phyloP scores from a whole-genome alignment of 2,329 filamentous ascomycete genomes.

The Trichoderma afroharzianum region DNA sequence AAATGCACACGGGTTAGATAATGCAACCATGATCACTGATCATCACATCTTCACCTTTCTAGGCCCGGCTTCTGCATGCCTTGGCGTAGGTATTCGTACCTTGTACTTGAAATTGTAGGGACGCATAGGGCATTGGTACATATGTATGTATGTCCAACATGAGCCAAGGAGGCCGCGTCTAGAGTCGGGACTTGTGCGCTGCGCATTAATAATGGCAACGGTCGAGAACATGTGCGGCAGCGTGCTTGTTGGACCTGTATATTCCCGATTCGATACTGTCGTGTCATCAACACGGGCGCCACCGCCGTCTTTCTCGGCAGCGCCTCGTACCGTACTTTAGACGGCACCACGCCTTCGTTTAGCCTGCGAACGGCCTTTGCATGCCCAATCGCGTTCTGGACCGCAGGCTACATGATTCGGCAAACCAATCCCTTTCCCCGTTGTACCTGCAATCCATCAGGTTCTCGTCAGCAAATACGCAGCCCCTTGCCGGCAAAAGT shows the following conservation, averaged over 20 bases:
- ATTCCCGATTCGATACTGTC: not conserved
- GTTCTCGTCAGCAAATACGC: not conserved
- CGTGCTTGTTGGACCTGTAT: not conserved
- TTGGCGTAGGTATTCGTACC: not conserved
- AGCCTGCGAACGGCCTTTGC: not conserved
- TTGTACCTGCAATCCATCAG: not conserved
- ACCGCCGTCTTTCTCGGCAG: not conserved
- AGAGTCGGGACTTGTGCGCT: not conserved
- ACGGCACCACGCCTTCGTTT: not conserved
- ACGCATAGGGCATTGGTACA: conserved; percentile 7
- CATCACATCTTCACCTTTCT: not conserved
- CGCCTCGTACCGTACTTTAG: not conserved
- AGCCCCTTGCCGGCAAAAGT: not conserved
- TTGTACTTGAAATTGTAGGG: not conserved
- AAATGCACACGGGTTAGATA: not conserved
- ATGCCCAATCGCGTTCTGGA: not conserved
- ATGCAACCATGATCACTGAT: not conserved
- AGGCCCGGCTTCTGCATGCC: not conserved
- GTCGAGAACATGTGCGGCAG: not conserved
- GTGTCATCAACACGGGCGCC: not conserved
- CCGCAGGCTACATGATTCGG: not conserved
- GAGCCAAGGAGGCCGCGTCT: not conserved
- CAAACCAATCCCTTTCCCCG: not conserved
- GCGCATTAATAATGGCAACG: not conserved
- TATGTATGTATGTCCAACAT: conserved; percentile 17